Percentiles rank a stretch among this genome's conserved stretches.
Evolutionary conservation across 2,329 filamentous ascomycete species (phyloP).

Genomic region (Fusarium buharicum): DNA sequence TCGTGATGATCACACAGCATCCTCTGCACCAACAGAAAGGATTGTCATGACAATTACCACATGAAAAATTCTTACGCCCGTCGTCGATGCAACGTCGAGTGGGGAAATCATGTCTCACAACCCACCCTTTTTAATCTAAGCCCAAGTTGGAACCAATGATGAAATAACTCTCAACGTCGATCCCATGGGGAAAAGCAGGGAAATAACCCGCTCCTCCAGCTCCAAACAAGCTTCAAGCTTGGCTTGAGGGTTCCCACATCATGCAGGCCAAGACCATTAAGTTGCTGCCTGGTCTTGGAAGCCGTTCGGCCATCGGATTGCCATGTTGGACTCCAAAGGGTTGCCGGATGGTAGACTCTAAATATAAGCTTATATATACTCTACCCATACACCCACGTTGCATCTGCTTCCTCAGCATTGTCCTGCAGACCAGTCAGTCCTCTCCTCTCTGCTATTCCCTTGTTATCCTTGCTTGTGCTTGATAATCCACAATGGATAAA

Average conservation of each 20-base stretch:
- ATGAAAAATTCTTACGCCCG: background rate
- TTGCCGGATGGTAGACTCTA: constrained; percentile 18
- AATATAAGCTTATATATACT: constrained; percentile 33
- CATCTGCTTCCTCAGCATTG: background rate
- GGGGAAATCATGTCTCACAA: background rate
- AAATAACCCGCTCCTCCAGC: constrained; percentile 5
- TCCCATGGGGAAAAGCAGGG: constrained; percentile 28
- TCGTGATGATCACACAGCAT: background rate
- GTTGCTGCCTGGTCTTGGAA: constrained; percentile 33
- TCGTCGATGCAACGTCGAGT: constrained; percentile 1
- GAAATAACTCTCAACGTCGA: constrained; percentile 13
- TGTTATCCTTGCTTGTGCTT: background rate
- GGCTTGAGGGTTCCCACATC: constrained; percentile 10
- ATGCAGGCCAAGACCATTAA: constrained; percentile 31
- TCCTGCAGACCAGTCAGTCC: background rate
- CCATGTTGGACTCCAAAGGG: constrained; percentile 20
- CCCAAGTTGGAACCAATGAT: constrained; percentile 6
- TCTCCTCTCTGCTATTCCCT: background rate
- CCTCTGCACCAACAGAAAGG: background rate
- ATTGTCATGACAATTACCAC: background rate
- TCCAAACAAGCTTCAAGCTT: constrained; percentile 8
- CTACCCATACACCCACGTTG: constrained; percentile 14
- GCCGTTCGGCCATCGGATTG: constrained; percentile 15
- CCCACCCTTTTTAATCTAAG: constrained; percentile 10
- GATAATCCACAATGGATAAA: constrained; percentile 13